Evolutionary conservation across 2,329 filamentous ascomycete species (phyloP), one percentile per base, ranked within the genome.

Genomic region (Canariomyces notabilis): DNA sequence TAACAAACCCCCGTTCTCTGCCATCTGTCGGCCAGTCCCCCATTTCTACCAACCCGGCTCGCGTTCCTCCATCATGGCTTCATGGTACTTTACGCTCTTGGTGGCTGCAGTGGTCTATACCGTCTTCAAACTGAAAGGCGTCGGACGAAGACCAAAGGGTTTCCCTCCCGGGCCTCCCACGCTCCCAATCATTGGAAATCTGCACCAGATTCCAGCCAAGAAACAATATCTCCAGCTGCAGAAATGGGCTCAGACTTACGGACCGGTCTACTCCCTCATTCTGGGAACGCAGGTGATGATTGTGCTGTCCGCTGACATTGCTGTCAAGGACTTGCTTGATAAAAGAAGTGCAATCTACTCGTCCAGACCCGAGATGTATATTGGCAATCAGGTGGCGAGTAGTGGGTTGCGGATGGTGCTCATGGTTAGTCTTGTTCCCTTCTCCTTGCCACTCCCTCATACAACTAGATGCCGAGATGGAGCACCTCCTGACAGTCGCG

Each of bases 81-180:
- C 22, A 8, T 33, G 23, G 38, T 41, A 32, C 29, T 4, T 41
- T 2, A 14, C 38, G 23, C 7, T 33, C 11, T 20, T 41, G 12
- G 21, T 41, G 11, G 23, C 22, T 3, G 20, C 29, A 6, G 11
- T 31, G 14, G 38, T 26, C 8, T 41, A 21, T 6, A 20, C 29
- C 4, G 21, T 44, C 35, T 44, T 44, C 23, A 38, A 38, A n/a
- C 12, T 44, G 12, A 21, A 34, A 6, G 38, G 38, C 20, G 23
- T 50, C 33, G 48, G 48, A 20, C 26, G 21, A 11, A 33, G 48
- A 2, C 48, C 48, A 4, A 31, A 29, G 9, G n/a, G 35, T 22
- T 44, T 40, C 37, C 55, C 55, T 1, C 55, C 54, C 1, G 55
- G 55, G 4, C 55, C 55, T 12, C 52, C 52, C 2, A 54, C 52